Base-by-base conservation (phyloP, 306 rosid genomes). In the Begonia loranthoides region DNA sequence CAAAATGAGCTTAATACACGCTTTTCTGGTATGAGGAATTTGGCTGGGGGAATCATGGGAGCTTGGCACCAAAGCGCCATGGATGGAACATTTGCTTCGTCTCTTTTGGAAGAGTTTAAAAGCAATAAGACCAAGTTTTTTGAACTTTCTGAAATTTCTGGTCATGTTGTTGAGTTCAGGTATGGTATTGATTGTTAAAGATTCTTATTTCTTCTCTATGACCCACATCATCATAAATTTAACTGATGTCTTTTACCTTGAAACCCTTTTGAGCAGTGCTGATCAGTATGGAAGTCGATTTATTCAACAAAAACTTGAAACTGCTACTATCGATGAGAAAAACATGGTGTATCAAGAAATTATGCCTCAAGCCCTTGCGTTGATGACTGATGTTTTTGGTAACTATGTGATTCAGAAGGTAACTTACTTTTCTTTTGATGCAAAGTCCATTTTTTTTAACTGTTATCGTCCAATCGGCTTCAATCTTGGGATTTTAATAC, bases 391-490 rank as follows among this genome's bases (percentile, higher is more conserved):
- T 71, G 96, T 87, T 54, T 87, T 87, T 48, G 95, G 95, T 62
- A 87, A 87, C 71, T 87, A 87, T 59, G 94, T 87, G 63, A 80
- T 87, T 75, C 96, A 87, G 58, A 82, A 87, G 93, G 96, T 87
- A 73, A 55, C 34, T 13, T 8, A 49, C 10, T 41, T 57, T 12
- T 13, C 9, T 52, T 38, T 12, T 65, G 17, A 4, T 4, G 36
- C 36, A 7, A 28, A 28, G 0, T 28, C 36, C 36, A 28, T 4
- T 28, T 28, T 28, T 28, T 28, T 28, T 4, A 28, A 28, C 36
- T 28, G 36, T 28, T 28, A 28, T 28, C 9, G 36, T 28, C 9
- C 36, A 28, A 4, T 28, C 36, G 36, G 36, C 36, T 28, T 28
- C 36, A 70, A 46, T 43, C 34, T 12, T 54, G 51, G 52, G 52